These are phyloP conservation scores for Rosellinia necatrix DNA, from an alignment of 2,329 filamentous ascomycete genomes.

Conservation along the genomic window DNA sequence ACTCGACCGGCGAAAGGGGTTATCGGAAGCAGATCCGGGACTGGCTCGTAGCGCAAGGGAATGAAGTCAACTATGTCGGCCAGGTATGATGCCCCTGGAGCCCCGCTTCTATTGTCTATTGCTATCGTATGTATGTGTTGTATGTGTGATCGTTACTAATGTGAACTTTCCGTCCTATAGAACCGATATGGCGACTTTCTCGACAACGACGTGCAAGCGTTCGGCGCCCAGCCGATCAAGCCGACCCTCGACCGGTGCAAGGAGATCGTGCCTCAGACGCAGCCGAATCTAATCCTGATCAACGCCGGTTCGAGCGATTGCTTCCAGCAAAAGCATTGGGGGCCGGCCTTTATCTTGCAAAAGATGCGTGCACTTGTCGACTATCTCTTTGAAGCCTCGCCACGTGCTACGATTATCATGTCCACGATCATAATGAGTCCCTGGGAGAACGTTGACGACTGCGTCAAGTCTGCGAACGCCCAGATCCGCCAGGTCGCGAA, in stretches of 20 bases:
- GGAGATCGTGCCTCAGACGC: slow-evolving; percentile 37
- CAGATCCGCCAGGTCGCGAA: slow-evolving; percentile 38
- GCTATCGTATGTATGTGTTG: no score
- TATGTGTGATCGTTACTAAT: no score
- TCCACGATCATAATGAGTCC: slow-evolving; percentile 39
- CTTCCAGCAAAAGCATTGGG: slow-evolving; percentile 37
- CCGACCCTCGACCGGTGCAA: slow-evolving; percentile 36
- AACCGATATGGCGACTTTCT: slow-evolving; percentile 38
- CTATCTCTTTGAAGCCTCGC: slow-evolving; percentile 37
- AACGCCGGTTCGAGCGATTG: slow-evolving; percentile 39
- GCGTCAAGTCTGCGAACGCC: slow-evolving; percentile 37
- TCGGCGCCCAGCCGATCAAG: slow-evolving; percentile 37
- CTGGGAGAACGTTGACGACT: slow-evolving; percentile 35
- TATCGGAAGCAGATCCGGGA: slow-evolving; percentile 37
- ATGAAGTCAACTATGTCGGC: slow-evolving; percentile 36
- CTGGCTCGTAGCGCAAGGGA: slow-evolving; percentile 35
- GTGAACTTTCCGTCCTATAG: slow-evolving; percentile 20
- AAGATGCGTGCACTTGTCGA: slow-evolving; percentile 37
- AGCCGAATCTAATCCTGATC: slow-evolving; percentile 38
- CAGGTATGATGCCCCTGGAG: slow-evolving; percentile 31
- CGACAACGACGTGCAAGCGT: slow-evolving; percentile 41
- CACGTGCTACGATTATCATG: slow-evolving; percentile 36
- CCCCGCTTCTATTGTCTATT: no score
- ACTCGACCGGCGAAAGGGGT: slow-evolving; percentile 36
- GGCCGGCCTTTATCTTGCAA: slow-evolving; percentile 31